Conservation (phyloP, 805 yeast genomes). For the Ogataea haglerorum region DNA sequence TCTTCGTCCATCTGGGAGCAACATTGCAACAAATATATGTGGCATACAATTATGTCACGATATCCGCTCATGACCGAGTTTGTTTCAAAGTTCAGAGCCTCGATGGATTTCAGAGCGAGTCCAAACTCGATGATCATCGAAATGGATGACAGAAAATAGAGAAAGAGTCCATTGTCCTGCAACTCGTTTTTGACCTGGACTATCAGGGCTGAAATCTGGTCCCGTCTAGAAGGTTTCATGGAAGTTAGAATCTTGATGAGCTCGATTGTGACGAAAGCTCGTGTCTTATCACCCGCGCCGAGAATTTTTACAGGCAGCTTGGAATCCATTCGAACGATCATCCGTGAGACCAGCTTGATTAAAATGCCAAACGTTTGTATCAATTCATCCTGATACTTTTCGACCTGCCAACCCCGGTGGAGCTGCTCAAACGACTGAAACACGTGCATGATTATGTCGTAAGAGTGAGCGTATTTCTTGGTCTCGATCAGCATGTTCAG, state of each 20-base stretch:
- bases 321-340: constrained; percentile 16
- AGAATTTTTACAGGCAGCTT: constrained; percentile 7
- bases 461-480: constrained; percentile 14
- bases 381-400: constrained; percentile 6
- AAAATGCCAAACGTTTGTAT: constrained; percentile 10
- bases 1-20: constrained; percentile 10
- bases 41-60: constrained; percentile 21
- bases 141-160: constrained; percentile 30
- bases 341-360: constrained; percentile 22
- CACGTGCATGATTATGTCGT: constrained; percentile 18
- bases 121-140: constrained; percentile 24
- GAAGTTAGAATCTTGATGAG: constrained; percentile 25
- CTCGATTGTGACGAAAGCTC: constrained; percentile 18
- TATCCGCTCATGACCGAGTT: constrained; percentile 12
- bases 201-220: constrained; percentile 24
- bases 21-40: constrained; percentile 24
- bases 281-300: constrained; percentile 21
- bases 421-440: constrained; percentile 18
- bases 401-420: background rate
- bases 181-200: constrained; percentile 20
- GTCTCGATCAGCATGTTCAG: constrained; percentile 29
- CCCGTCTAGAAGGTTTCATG: constrained; percentile 21
- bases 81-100: constrained; percentile 15
- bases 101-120: constrained; percentile 21
- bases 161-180: constrained; percentile 29